Base-by-base conservation (phyloP, 257 asterid genomes). In the Capsicum baccatum region DNA sequence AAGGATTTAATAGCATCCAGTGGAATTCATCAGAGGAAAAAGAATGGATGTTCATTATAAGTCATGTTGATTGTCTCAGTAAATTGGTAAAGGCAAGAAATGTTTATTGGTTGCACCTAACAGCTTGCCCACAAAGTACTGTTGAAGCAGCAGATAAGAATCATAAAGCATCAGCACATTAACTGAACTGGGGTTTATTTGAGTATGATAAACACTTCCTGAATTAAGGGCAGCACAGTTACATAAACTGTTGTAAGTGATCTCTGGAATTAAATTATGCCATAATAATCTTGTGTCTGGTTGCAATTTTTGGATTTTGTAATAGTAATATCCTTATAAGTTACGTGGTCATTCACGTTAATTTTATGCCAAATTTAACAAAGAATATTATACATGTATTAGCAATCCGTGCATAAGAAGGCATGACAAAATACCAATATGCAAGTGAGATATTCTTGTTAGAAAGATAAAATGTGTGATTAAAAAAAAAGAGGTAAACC, bases 401-500 rank as follows among this genome's bases (percentile, higher is more conserved):
- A 71, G 39, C 58, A 50, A 48, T 11, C 48, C 59, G 48, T 73
- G 42, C 60, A 73, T 0, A 48, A 74, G 80, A 74, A 74, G 44
- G 50, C 44, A 74, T 50, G 44, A 21, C 44, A 48, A 73, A 48
- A 14, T 11, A 62, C 69, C 9, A 56, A 52, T 13, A 26, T 12
- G 81, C 64, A 52, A 76, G 73, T 33, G n/a, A 12, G 47, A 52
- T 62, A 52, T 50, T 76, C 62, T 52, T 74, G 81, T 76, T 26
- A 52, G 19, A 26, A 76, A 52, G 9, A 12, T 76, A 13, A 76
- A 21, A 15, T 4, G 48, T 21, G 62, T 52, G 48, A 52, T 21
- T 14, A 52, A 52, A 52, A 26, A n/a, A 0, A 0, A 0, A 11
- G 17, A 33, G 71, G 44, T 19, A 9, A 57, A 64, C 17, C 44